phyloP scores from a whole-genome alignment of 2,329 filamentous ascomycete genomes.

The Coniella vitis region DNA sequence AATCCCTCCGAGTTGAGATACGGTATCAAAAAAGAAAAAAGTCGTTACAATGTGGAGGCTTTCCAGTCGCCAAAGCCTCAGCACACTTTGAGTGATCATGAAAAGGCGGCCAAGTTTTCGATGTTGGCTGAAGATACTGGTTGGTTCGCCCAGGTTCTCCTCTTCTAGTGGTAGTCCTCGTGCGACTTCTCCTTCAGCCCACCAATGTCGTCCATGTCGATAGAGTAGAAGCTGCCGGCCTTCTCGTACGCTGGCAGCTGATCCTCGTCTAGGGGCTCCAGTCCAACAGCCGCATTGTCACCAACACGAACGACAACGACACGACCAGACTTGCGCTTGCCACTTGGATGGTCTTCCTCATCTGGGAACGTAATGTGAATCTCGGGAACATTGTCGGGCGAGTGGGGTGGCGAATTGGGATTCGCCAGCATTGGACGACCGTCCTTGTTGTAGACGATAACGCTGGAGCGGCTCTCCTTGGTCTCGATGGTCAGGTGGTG shows the following conservation, averaged over 20 bases:
- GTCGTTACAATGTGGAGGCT: conserved; percentile 12
- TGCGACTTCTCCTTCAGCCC: conserved; percentile 85
- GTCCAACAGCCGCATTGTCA: conserved; percentile 74
- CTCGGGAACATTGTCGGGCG: conserved; percentile 80
- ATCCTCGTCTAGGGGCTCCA: conserved; percentile 79
- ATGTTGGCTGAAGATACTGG: background rate
- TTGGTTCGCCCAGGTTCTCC: background rate
- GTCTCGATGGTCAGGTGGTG: conserved; percentile 53
- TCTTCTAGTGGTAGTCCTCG: conserved; percentile 26
- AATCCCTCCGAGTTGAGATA: conserved; percentile 10
- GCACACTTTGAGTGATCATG: conserved; percentile 10
- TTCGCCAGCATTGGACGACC: conserved; percentile 67
- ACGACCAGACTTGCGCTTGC: conserved; percentile 74
- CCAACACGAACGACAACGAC: conserved; percentile 90
- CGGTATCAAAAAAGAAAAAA: conserved; percentile 13
- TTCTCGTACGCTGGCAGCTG: conserved; percentile 84
- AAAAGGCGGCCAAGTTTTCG: conserved; percentile 9
- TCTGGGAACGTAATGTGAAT: conserved; percentile 98
- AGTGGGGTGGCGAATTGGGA: conserved; percentile 67
- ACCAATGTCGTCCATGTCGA: conserved; percentile 91
- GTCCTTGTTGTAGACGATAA: conserved; percentile 75
- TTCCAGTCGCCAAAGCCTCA: conserved; percentile 8
- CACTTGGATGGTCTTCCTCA: conserved; percentile 73
- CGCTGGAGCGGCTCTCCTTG: conserved; percentile 53
- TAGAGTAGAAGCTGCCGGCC: conserved; percentile 77